Conservation (phyloP, 2,329 filamentous ascomycete genomes). For the Ophiostoma ulmi region DNA sequence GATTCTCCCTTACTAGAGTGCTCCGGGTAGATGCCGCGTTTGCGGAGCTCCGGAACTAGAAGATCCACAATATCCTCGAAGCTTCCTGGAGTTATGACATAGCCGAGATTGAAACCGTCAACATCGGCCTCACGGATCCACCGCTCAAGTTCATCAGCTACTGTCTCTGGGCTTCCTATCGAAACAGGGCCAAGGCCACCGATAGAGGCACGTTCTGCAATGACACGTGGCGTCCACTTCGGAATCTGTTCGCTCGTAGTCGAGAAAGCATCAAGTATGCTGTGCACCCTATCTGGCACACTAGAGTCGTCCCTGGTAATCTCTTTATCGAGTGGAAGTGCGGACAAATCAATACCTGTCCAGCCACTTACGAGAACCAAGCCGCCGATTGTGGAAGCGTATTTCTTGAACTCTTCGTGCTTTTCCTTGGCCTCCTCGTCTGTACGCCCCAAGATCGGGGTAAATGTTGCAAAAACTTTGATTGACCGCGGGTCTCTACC, state of each 20-base stretch:
- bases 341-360: constrained; percentile 29
- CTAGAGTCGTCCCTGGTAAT: constrained; percentile 21
- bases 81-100: constrained; percentile 43
- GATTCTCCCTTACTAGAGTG: constrained; percentile 27
- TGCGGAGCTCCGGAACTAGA: constrained; percentile 56
- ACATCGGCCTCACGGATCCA: constrained; percentile 66
- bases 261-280: constrained; percentile 10
- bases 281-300: constrained; percentile 17
- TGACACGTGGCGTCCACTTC: constrained; percentile 22
- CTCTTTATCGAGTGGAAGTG: constrained; percentile 29
- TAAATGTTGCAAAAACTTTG: constrained; percentile 27
- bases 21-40: constrained; percentile 43
- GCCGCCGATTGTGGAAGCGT: constrained; percentile 27
- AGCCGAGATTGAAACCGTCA: constrained; percentile 66
- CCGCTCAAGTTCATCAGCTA: constrained; percentile 61
- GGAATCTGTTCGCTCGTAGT: neutral
- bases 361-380: constrained; percentile 26
- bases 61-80: constrained; percentile 64
- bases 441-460: constrained; percentile 26
- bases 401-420: constrained; percentile 23
- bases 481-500: constrained; percentile 26
- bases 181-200: constrained; percentile 32
- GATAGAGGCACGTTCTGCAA: constrained; percentile 27
- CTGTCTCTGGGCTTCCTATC: constrained; percentile 60
- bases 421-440: constrained; percentile 28